A percentile compares a stretch with the other conserved stretches of the same genome.
These are phyloP conservation scores for Jacaranda mimosifolia DNA, from an alignment of 257 asterid species.

Conservation along the genomic window DNA sequence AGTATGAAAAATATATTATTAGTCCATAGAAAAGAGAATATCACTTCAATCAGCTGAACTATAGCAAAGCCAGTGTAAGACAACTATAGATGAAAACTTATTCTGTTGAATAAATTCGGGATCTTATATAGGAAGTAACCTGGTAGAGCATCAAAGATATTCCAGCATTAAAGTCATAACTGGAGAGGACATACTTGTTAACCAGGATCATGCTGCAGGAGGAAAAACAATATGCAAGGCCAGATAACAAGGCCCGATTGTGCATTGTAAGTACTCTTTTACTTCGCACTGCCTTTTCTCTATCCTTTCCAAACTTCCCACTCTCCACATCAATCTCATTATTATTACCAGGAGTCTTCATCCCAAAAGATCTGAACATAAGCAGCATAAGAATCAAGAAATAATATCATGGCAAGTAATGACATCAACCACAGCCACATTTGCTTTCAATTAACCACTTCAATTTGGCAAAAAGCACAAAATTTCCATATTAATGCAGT, in stretches of 20 bases:
- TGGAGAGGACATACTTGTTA: slow-evolving; percentile 91
- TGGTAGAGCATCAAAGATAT: slow-evolving; percentile 95
- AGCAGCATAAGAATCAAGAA: slow-evolving; percentile 31
- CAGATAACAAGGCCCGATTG: slow-evolving; percentile 77
- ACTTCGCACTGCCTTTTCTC: slow-evolving; percentile 49
- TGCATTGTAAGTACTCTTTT: slow-evolving; percentile 48
- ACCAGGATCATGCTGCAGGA: slow-evolving; percentile 95
- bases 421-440: slow-evolving; percentile 14
- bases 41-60: slow-evolving; percentile 30
- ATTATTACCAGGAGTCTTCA: slow-evolving; percentile 58
- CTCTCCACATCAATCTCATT: slow-evolving; percentile 69
- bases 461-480: background rate
- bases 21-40: slow-evolving; percentile 25
- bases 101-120: slow-evolving; percentile 23
- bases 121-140: slow-evolving; percentile 53
- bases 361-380: slow-evolving; percentile 54
- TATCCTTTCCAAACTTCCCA: slow-evolving; percentile 57
- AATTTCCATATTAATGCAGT: background rate
- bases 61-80: background rate
- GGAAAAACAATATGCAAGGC: slow-evolving; percentile 83
- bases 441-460: slow-evolving; percentile 23
- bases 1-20: slow-evolving; percentile 19
- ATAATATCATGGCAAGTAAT: background rate
- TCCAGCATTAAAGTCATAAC: slow-evolving; percentile 86
- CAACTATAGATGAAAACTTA: slow-evolving; percentile 2